Base-by-base conservation (phyloP, 2,329 filamentous ascomycete genomes). In the Periconia digitata region DNA sequence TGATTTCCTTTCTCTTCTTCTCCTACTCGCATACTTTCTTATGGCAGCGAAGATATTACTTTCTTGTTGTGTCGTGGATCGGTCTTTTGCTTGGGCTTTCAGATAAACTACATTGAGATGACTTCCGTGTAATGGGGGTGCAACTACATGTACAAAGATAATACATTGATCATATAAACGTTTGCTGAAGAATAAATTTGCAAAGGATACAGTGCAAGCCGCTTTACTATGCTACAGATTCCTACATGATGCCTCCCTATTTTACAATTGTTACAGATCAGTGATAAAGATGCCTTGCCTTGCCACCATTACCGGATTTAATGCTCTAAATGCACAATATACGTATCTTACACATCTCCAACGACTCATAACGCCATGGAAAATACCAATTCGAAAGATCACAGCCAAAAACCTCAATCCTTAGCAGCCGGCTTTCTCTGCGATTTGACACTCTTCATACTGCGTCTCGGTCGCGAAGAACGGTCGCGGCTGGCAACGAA, bases 391-490 rank as follows among this genome's bases (percentile, higher is more conserved):
- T n/a, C n/a, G n/a, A 32, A 32, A 5, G 10, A 46, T 10, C n/a
- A 38, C 10, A 24, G 27, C 27, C 3, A 5, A n/a, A n/a, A 27
- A 12, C 21, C 34, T 38, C n/a, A 43, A 8, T n/a, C 6, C 40
- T 17, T 50, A 34, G 12, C 44, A 40, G n/a, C 18, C 8, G 65
- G 62, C 40, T 56, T 60, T 42, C 67, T 49, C 63, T 69, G 66
- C 47, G 47, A 51, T 60, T 69, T 71, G 3, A 71, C 64, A 50
- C 60, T 63, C 66, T 83, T 87, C 85, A 90, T 90, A 63, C 85
- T 87, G 70, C 76, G 80, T 57, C 86, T 78, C 21, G 86, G 88
- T 50, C 89, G 75, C 15, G 67, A 73, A 57, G 74, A 79, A 61
- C 73, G 76, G 47, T 79, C 76, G 47, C 77, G 72, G 18, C 72